Evolutionary conservation across 2,329 filamentous ascomycete genomes (phyloP), one percentile per base, ranked within the genome.

Genomic region (Chrysosporium queenslandicum): DNA sequence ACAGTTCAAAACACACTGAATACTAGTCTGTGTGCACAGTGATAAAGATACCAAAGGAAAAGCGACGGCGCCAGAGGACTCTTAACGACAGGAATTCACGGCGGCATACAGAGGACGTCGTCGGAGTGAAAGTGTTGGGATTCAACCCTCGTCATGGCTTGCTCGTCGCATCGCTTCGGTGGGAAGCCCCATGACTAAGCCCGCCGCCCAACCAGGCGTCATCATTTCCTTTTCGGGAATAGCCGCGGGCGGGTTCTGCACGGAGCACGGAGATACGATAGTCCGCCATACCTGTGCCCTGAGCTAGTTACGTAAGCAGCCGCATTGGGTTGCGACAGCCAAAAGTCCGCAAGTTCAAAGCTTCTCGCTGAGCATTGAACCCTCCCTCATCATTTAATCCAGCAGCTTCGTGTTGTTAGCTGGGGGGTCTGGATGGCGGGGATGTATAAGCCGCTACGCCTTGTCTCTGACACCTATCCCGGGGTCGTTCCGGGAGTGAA

Each of bases 381-480:
- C n/a, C n/a, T n/a, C n/a, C n/a, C n/a, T n/a, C n/a, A n/a, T n/a
- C n/a, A n/a, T n/a, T n/a, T n/a, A n/a, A n/a, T n/a, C n/a, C n/a
- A n/a, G n/a, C n/a, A n/a, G n/a, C n/a, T n/a, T n/a, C n/a, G n/a
- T n/a, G n/a, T n/a, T n/a, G n/a, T n/a, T n/a, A n/a, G n/a, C n/a
- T n/a, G n/a, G 21, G 48, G 60, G 63, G 62, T 54, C 59, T 60
- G 58, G 62, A 66, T 64, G 64, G 61, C 54, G 67, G 70, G 71
- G 64, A 73, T 68, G 66, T 69, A 71, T 65, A 71, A 73, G 64
- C 67, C 70, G 57, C 62, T 73, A 52, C 68, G 70, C 60, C 65
- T 72, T 59, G 66, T 70, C 48, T 68, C 70, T 59, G 67, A 73
- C 65, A 66, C 68, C 63, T 74, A 74, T 61, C 70, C 69, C 50